Evolutionary conservation across 805 yeast genomes (phyloP).

Genomic region (Candida chilensis): DNA sequence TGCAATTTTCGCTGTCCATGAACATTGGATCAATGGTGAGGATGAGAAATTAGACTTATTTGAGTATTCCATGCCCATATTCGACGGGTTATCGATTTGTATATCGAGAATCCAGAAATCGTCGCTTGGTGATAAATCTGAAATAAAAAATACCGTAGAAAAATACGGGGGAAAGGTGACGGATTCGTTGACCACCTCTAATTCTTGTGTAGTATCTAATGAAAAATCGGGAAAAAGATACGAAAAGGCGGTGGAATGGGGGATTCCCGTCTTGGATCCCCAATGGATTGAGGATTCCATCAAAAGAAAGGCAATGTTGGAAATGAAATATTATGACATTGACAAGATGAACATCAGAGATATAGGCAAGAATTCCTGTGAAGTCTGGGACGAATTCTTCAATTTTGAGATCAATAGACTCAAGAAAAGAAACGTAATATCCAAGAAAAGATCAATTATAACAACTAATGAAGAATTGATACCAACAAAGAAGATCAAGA

Average conservation of each 20-base stretch:
- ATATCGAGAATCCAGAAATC: constrained; percentile 22
- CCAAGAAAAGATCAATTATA: constrained; percentile 3
- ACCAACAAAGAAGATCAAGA: constrained; percentile 6
- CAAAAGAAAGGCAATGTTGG: constrained; percentile 32
- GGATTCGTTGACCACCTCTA: constrained; percentile 36
- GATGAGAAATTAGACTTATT: constrained; percentile 15
- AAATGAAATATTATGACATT: constrained; percentile 28
- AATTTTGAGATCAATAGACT: constrained; percentile 3
- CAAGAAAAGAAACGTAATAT: too few relatives aligned
- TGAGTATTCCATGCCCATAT: constrained; percentile 26
- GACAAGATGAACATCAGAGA: constrained; percentile 6
- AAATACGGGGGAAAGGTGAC: constrained; percentile 42
- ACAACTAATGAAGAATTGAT: constrained; percentile 4
- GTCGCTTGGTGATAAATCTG: constrained; percentile 14
- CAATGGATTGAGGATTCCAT: constrained; percentile 37
- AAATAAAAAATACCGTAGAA: constrained; percentile 21
- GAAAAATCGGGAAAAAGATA: constrained; percentile 43
- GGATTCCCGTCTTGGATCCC: constrained; percentile 42
- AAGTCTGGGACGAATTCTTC: constrained; percentile 22
- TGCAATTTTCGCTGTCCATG: constrained; percentile 32
- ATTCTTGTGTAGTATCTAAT: constrained; percentile 38
- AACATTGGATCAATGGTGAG: constrained; percentile 45
- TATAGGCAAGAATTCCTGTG: constrained; percentile 19
- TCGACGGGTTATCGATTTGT: constrained; percentile 35
- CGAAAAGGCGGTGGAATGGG: constrained; percentile 43